Evolutionary conservation across 441 rosid genomes (phyloP).

Genomic region (Erodium chrysanthum): DNA sequence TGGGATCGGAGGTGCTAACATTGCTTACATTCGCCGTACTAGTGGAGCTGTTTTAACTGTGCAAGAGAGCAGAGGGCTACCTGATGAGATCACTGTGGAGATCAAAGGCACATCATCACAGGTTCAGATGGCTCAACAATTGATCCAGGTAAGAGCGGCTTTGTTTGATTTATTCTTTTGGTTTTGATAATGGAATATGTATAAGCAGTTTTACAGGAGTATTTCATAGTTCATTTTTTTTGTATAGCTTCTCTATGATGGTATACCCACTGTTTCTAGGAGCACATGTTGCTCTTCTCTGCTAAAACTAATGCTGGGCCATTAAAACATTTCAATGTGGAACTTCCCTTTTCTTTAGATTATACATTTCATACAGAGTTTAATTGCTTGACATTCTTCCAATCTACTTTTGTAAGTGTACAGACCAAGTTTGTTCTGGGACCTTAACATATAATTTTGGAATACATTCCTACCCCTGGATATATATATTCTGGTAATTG

Average conservation of each 20-base stretch:
- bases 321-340: neutral
- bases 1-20: conserved; percentile 52
- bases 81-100: conserved; percentile 58
- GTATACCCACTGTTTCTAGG: neutral
- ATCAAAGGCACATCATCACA: conserved; percentile 58
- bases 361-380: neutral
- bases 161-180: conserved; percentile 6
- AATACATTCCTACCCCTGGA: too few species aligned
- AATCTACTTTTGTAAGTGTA: too few species aligned
- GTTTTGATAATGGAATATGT: neutral
- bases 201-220: neutral
- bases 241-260: neutral
- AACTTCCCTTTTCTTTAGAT: neutral
- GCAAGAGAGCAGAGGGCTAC: conserved; percentile 49
- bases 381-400: neutral
- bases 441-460: too few species aligned
- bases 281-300: neutral
- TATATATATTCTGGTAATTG: neutral
- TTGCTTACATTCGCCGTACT: conserved; percentile 48
- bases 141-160: conserved; percentile 39
- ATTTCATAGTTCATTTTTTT: neutral
- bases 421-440: too few species aligned
- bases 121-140: conserved; percentile 55
- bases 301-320: neutral
- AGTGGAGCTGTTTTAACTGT: conserved; percentile 54